Conservation (phyloP, 2,329 filamentous ascomycete genomes). For the Purpureocillium takamizusanense region DNA sequence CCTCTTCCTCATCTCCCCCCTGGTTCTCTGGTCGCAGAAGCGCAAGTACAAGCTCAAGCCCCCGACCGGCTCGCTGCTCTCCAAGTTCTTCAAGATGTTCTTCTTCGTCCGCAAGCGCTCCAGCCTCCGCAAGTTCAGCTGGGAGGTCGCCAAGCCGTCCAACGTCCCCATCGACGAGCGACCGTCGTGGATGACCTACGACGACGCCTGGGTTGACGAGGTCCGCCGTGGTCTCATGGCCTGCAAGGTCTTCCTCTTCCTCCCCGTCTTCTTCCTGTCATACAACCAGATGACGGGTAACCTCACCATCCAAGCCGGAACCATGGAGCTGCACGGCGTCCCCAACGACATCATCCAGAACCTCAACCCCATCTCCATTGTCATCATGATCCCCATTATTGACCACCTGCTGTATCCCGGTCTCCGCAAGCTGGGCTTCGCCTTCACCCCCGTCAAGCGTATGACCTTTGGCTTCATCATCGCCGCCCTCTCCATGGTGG, state of each 20-base stretch:
- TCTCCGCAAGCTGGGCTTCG: slow-evolving; percentile 52
- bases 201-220: slow-evolving; percentile 77
- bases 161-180: slow-evolving; percentile 43
- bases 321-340: slow-evolving; percentile 58
- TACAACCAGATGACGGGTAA: slow-evolving; percentile 55
- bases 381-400: slow-evolving; percentile 66
- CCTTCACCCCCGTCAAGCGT: slow-evolving; percentile 68
- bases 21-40: slow-evolving; percentile 52
- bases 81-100: slow-evolving; percentile 56
- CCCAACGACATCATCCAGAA: slow-evolving; percentile 74
- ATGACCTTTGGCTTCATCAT: slow-evolving; percentile 63
- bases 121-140: slow-evolving; percentile 57
- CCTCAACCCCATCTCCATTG: slow-evolving; percentile 64
- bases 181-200: slow-evolving; percentile 70
- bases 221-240: slow-evolving; percentile 61
- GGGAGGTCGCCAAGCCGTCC: slow-evolving; percentile 62
- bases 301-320: slow-evolving; percentile 54
- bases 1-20: slow-evolving; percentile 53
- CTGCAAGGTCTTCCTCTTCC: slow-evolving; percentile 63
- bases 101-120: slow-evolving; percentile 52
- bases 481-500: slow-evolving; percentile 52
- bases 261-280: slow-evolving; percentile 52
- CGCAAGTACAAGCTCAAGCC: slow-evolving; percentile 52
- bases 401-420: slow-evolving; percentile 62
- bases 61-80: slow-evolving; percentile 63